These are phyloP conservation scores for Pyrus hybrid DNA, from an alignment of 331 rosid species.

Conservation along the genomic window DNA sequence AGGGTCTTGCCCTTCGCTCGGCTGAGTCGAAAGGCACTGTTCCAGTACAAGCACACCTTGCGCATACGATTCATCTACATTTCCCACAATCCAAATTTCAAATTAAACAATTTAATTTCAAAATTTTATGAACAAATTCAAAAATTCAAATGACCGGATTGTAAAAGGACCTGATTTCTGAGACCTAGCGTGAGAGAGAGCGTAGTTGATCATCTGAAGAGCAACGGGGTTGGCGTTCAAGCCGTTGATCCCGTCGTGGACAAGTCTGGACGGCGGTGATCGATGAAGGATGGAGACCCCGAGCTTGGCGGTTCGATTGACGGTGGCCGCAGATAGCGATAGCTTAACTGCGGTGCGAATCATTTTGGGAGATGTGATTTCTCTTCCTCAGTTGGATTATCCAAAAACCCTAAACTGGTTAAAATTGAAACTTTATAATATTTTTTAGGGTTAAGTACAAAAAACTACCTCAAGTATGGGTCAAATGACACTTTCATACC, in stretches of 20 bases:
- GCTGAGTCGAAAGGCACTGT: slow-evolving; percentile 56
- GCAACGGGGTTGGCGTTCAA: slow-evolving; percentile 47
- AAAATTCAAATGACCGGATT: background rate
- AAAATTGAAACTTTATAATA: background rate
- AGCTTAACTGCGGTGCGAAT: slow-evolving; percentile 33
- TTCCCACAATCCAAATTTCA: background rate
- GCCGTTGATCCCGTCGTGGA: slow-evolving; percentile 34
- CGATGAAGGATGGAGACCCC: slow-evolving; percentile 7
- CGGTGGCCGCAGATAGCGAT: slow-evolving; percentile 24
- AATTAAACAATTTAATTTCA: background rate
- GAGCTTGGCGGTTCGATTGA: slow-evolving; percentile 23
- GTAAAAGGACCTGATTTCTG: slow-evolving; percentile 53
- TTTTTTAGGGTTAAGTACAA: no score
- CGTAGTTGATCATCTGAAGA: slow-evolving; percentile 65
- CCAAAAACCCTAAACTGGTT: background rate
- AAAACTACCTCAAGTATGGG: no score
- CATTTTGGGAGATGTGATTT: slow-evolving; percentile 24
- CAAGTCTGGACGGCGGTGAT: slow-evolving; percentile 28
- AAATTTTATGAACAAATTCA: background rate
- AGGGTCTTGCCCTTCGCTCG: slow-evolving; percentile 43
- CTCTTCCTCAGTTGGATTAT: background rate
- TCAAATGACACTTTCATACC: no score
- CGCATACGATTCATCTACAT: slow-evolving; percentile 64
- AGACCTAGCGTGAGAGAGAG: slow-evolving; percentile 60
- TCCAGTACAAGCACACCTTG: slow-evolving; percentile 58